These are phyloP conservation scores for Athelia sp. DNA, from an alignment of 1,284 basidiomycete genomes.

Conservation along the genomic window DNA sequence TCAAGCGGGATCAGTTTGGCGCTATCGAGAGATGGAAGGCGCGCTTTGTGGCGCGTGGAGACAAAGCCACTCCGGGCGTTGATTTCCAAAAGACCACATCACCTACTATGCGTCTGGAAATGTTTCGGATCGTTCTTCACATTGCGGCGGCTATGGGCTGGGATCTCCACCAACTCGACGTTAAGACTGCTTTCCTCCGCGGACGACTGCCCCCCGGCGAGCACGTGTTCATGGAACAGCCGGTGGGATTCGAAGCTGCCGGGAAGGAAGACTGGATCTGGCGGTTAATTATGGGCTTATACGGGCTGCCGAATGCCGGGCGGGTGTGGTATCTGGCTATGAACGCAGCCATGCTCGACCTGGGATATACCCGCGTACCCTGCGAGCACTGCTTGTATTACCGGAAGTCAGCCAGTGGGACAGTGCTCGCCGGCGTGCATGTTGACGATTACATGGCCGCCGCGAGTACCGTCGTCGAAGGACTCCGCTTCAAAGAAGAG, in stretches of 20 bases:
- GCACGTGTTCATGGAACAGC: too few species aligned
- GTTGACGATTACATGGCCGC: conserved; percentile 31
- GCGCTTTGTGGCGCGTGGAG: conserved; percentile 32
- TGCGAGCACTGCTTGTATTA: conserved; percentile 33
- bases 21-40: conserved; percentile 29
- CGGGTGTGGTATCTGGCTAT: conserved; percentile 33
- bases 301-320: conserved; percentile 35
- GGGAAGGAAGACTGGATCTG: conserved; percentile 24
- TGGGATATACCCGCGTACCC: conserved; percentile 16
- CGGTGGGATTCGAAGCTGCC: conserved; percentile 23
- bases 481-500: conserved; percentile 21
- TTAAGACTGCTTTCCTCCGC: conserved; percentile 43
- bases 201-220: conserved; percentile 26
- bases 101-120: conserved; percentile 29
- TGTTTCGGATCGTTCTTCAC: conserved; percentile 28
- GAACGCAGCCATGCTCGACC: conserved; percentile 19
- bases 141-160: too few species aligned
- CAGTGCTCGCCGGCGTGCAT: conserved; percentile 24
- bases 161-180: conserved; percentile 35
- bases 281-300: conserved; percentile 28
- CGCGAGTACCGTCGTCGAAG: conserved; percentile 10
- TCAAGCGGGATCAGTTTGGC: conserved; percentile 25
- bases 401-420: conserved; percentile 11
- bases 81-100: too few species aligned
- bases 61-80: conserved; percentile 29